Evolutionary conservation across 257 asterid species (phyloP), one percentile per base, ranked within the genome.

Genomic region (Thymus quinquecostatus): DNA sequence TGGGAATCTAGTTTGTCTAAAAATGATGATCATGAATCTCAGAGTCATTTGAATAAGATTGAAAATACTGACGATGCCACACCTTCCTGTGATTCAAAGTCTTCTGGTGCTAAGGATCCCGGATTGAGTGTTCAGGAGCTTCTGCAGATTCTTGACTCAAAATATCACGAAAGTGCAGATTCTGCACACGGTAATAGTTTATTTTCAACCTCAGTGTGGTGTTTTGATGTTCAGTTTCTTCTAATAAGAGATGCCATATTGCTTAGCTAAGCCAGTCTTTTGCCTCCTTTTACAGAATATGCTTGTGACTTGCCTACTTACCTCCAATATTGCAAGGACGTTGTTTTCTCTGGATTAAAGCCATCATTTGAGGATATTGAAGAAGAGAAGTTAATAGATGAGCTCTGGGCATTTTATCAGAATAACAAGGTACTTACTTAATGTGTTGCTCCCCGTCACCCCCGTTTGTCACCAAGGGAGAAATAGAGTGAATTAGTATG

Each of bases 1-100:
- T 88, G 98, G 95, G 98, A 88, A 80, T 80, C 73, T 55, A 86
- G 82, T 81, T 72, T 85, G 79, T 77, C 86, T 59, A 34, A 61
- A 45, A 75, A 72, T 69, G 68, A 56, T 70, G 77, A 71, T 43
- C 54, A 54, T 14, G 77, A 72, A 50, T 64, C 74, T 50, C 59
- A 50, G 34, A 55, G 32, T 71, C 44, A 6, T 51, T 33, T 13
- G 48, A 57, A 66, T 64, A 53, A 44, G 6, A 44, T 40, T 6
- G 68, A 57, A 75, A 71, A 67, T 73, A 77, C 53, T 66, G 60
- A 75, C 10, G 74, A 73, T 66, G 68, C 58, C 65, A 51, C 66
- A 47, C 65, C 75, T 68, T 70, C 82, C 48, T 34, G 41, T 34
- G 77, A 68, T 73, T 60, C 73, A 11, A 66, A 60, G 60, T 68